Evolutionary conservation across 2,329 filamentous ascomycete species (phyloP), one percentile per base, ranked within the genome.

Genomic region (Arthrobotrys sinensis): DNA sequence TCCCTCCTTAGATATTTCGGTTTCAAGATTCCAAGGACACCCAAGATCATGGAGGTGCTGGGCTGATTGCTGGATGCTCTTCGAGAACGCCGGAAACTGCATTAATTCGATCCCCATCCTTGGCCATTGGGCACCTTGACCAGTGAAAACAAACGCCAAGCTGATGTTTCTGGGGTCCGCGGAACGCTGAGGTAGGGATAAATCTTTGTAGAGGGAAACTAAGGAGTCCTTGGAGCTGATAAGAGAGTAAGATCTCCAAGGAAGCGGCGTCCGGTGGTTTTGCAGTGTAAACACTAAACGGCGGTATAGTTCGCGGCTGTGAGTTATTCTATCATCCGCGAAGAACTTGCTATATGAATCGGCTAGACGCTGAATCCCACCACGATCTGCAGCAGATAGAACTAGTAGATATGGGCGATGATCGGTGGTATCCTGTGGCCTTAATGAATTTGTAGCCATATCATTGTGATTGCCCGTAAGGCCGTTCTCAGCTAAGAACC

Each of bases 121-220:
- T 50, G 81, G 80, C 84, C 85, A 87, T 65, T 87, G 86, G 0
- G 85, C 85, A 2, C 86, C 86, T 71, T 87, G 86, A 2, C 86
- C 86, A 0, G 85, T 87, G 80, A 87, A 87, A 28, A 85, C 48
- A 36, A 73, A 66, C 5, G 69, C 69, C 28, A 73, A n/a, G n/a
- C n/a, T n/a, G 36, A 6, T 55, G 34, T 16, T n/a, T n/a, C n/a
- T n/a, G n/a, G 69, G 69, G 4, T 14, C 43, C 4, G 14, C 6
- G 7, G 24, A 21, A 14, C 16, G 40, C 3, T 48, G 70, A 12
- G 70, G 70, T n/a, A 45, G 11, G 7, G 70, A 75, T 0, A 75
- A 7, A 16, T 21, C 50, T 2, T n/a, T 40, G 14, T 11, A 1
- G 12, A 36, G 11, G 10, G 40, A 60, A 14, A 21, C 3, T 11